phyloP scores from a whole-genome alignment of 306 rosid genomes.

The cucumber (Cucumis sativus) region DNA sequence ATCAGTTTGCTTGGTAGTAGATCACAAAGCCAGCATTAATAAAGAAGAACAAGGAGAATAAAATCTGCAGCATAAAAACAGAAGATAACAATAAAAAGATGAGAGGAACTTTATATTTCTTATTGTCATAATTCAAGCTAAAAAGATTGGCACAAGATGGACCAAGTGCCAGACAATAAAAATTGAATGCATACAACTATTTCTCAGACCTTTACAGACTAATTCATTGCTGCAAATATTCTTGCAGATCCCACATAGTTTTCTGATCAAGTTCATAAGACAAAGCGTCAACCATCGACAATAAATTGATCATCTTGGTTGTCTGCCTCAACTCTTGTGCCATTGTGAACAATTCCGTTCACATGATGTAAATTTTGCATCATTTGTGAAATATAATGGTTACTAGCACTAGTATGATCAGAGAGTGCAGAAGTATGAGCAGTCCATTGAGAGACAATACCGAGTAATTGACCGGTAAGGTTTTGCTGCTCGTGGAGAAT shows the following conservation, averaged over 20 bases:
- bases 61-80: neutral
- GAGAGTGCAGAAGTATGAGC: conserved; percentile 71
- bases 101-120: neutral
- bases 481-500: conserved; percentile 85
- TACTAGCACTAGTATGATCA: conserved; percentile 79
- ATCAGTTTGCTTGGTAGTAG: neutral
- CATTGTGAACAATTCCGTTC: conserved; percentile 66
- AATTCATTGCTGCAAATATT: conserved; percentile 1
- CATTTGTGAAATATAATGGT: conserved; percentile 87
- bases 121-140: conserved; percentile 5
- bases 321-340: conserved; percentile 80
- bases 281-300: conserved; percentile 50
- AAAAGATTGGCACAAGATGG: neutral
- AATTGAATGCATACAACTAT: neutral
- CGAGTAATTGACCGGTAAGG: conserved; percentile 66
- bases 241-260: neutral
- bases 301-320: conserved; percentile 92
- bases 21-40: neutral
- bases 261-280: neutral
- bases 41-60: neutral
- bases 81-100: neutral
- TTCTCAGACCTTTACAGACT: conserved; percentile 8
- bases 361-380: conserved; percentile 96
- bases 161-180: neutral
- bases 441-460: conserved; percentile 86